Percentiles rank a stretch among this genome's conserved stretches.
phyloP scores from a whole-genome alignment of 345 rosid genomes.

The Carallia brachiata region DNA sequence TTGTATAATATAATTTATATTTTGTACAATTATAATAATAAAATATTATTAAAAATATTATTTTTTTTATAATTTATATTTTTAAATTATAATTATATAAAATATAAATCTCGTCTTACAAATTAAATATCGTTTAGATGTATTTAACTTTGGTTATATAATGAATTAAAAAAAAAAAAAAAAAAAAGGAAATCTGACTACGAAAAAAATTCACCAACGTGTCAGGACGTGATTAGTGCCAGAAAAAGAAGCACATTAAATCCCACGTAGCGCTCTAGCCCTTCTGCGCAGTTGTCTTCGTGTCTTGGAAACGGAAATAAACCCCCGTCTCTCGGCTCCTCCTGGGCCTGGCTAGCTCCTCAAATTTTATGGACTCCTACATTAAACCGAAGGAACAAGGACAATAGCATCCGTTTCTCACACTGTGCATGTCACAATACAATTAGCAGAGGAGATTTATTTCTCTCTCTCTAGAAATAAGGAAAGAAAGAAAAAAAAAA shows the following conservation, averaged over 20 bases:
- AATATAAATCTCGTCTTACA: no score
- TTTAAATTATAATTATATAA: no score
- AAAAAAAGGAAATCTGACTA: background rate
- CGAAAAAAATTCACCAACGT: background rate
- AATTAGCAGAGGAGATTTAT: background rate
- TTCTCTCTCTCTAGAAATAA: background rate
- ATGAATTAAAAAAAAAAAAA: constrained; percentile 6
- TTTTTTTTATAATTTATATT: no score
- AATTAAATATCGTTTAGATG: no score
- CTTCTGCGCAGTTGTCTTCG: constrained; percentile 47
- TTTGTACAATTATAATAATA: no score
- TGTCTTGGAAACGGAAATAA: constrained; percentile 33
- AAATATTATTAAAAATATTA: no score
- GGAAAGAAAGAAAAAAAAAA: background rate
- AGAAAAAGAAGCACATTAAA: constrained; percentile 11
- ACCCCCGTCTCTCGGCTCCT: constrained; percentile 8
- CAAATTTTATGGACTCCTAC: background rate
- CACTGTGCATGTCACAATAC: no score
- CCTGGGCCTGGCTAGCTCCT: background rate
- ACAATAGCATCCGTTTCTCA: no score
- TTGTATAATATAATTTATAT: no score
- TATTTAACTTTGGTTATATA: no score
- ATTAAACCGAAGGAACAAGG: no score
- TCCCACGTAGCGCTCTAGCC: constrained; percentile 25
- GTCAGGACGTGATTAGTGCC: constrained; percentile 9